phyloP scores from a whole-genome alignment of 768 basidiomycete genomes.

The Suillus fuscotomentosus region DNA sequence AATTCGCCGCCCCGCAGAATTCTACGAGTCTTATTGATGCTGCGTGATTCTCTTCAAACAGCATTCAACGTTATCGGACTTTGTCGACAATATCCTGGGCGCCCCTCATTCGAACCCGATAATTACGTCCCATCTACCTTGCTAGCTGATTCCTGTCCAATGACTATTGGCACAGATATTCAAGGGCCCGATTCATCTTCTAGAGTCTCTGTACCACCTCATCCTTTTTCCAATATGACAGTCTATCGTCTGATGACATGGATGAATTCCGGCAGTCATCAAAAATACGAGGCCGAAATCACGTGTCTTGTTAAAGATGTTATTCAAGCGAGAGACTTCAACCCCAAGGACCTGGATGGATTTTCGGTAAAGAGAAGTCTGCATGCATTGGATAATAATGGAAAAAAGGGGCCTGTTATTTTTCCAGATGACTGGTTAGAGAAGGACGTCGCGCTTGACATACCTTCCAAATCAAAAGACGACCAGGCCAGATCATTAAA shows the following conservation, averaged over 20 bases:
- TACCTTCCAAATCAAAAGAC: background rate
- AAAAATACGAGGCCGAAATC: slow-evolving; percentile 1
- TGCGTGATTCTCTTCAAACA: too few relatives aligned
- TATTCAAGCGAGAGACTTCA: slow-evolving; percentile 6
- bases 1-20: too few relatives aligned
- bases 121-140: too few relatives aligned
- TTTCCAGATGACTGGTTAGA: slow-evolving; percentile 2
- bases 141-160: background rate
- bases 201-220: background rate
- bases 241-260: background rate
- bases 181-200: background rate
- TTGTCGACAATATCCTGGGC: too few relatives aligned
- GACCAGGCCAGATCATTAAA: slow-evolving; percentile 4
- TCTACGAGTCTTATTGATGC: too few relatives aligned
- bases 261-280: background rate
- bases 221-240: slow-evolving; percentile 14
- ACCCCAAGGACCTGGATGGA: background rate
- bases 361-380: background rate
- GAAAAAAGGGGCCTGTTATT: fast-evolving
- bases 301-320: slow-evolving; percentile 5
- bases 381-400: background rate
- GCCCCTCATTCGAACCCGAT: too few relatives aligned
- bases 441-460: slow-evolving; percentile 6
- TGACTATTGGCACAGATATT: background rate
- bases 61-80: too few relatives aligned